phyloP scores from a whole-genome alignment of 345 rosid species.

The Garcia nutans region DNA sequence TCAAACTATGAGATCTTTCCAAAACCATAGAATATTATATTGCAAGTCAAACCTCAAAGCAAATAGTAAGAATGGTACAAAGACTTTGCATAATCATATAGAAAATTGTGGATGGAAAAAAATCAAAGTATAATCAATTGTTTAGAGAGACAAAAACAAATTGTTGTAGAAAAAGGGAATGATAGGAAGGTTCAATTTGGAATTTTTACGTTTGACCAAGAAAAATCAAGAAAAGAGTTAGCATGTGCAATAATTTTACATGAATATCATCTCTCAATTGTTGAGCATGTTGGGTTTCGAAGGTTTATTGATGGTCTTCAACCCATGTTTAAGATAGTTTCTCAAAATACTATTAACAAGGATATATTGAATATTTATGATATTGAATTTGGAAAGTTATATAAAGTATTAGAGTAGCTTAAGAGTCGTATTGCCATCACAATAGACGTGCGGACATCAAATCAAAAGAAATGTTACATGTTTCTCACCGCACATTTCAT shows the following conservation, averaged over 20 bases:
- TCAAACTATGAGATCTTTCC: too few relatives aligned
- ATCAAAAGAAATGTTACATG: neutral
- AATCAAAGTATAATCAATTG: too few relatives aligned
- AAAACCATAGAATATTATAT: neutral
- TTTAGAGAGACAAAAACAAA: neutral
- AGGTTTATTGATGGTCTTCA: neutral
- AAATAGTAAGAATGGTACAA: neutral
- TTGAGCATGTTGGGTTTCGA: neutral
- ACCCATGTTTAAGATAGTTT: neutral
- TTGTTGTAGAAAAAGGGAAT: neutral
- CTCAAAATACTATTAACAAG: neutral
- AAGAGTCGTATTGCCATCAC: neutral
- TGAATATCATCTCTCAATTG: slow-evolving; percentile 10
- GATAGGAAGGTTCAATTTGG: neutral
- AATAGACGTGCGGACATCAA: neutral
- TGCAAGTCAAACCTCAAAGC: neutral
- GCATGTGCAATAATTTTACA: slow-evolving; percentile 4
- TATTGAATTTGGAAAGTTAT: neutral
- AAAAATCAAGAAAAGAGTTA: neutral
- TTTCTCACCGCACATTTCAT: neutral
- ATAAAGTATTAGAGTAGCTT: neutral
- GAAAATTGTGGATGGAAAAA: neutral
- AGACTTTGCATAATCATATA: neutral
- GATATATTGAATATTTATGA: slow-evolving; percentile 12
- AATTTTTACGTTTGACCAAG: neutral